Base-by-base conservation (phyloP, 768 basidiomycete genomes). In the Leccinum aurantiacum region DNA sequence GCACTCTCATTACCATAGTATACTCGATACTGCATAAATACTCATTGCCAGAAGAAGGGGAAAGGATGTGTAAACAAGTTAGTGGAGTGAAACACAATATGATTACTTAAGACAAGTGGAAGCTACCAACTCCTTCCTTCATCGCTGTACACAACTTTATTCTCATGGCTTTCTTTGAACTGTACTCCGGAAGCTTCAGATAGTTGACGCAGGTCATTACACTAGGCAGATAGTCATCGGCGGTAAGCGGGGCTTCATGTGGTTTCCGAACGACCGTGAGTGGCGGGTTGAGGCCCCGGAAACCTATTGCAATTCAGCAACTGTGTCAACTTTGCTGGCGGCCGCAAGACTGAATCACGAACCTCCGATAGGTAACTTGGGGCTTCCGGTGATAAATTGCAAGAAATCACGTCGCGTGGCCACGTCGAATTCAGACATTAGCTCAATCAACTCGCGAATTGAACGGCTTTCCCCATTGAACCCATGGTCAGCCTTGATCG, bases 191-290 rank as follows among this genome's bases (percentile, higher is more conserved):
- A 64, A 98, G 79, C 75, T 99, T 99, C 69, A 99, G 78, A 71
- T 94, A 96, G 75, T 95, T 94, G 61, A 94, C 95, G 74, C 97
- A 99, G 4, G 97, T 98, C 97, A 98, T 98, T 31, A 98, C 95
- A 68, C 93, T 95, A 0, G 95, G 95, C 29, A 98, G 80, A 71
- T 97, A 95, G 69, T 97, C 93, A 71, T 98, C 94, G 7, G 96
- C 91, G 6, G 85, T 86, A 59, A 97, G 80, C 11, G 95, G 91
- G 7, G 90, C 81, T 74, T 98, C 97, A 65, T 96, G 95, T 9
- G 93, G 95, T 75, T 98, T 98, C 62, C 96, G 88, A 19, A 99
- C 96, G 22, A 99, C 95, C 2, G 97, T 99, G 60, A 99, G 81
- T 3, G 90, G 86, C 2, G 97, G 97, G 65, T 24, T 94, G 54